Conservation (phyloP, 2,329 filamentous ascomycete genomes). For the Ophiostoma australiae region DNA sequence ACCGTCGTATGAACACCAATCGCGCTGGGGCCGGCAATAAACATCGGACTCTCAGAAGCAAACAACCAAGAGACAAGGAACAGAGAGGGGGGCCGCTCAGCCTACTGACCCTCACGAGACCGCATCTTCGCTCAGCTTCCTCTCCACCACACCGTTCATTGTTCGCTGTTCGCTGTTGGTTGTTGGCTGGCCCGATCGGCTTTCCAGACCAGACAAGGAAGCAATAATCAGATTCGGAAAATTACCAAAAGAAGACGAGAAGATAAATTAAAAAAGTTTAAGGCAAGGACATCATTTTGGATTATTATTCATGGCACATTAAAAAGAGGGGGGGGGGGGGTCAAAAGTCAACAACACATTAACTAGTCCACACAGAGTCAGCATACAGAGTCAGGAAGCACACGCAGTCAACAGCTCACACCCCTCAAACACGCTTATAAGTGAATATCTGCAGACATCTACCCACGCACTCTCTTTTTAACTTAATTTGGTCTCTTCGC, state of each 20-base stretch:
- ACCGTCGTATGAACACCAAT: constrained; percentile 4
- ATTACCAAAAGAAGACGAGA: neutral
- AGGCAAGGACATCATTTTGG: neutral
- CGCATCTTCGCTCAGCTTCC: neutral
- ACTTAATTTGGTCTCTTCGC: neutral
- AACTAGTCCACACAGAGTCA: neutral
- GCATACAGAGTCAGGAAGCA: neutral
- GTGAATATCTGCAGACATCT: constrained; percentile 10
- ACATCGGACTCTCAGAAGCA: neutral
- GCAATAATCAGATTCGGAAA: neutral
- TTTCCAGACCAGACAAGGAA: neutral
- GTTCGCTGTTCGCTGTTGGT: neutral
- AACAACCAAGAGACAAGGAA: neutral
- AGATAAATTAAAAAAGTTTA: neutral
- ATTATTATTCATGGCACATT: neutral
- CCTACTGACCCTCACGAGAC: neutral
- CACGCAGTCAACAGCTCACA: constrained; percentile 13
- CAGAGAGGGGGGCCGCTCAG: neutral
- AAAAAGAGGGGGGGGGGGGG: neutral
- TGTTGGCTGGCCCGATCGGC: neutral
- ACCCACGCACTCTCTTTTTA: neutral
- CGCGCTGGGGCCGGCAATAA: neutral
- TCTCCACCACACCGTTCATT: neutral
- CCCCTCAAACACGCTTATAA: constrained; percentile 14
- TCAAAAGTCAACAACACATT: neutral